Base-by-base conservation (phyloP, 805 yeast species). In the Starmerella vitae region DNA sequence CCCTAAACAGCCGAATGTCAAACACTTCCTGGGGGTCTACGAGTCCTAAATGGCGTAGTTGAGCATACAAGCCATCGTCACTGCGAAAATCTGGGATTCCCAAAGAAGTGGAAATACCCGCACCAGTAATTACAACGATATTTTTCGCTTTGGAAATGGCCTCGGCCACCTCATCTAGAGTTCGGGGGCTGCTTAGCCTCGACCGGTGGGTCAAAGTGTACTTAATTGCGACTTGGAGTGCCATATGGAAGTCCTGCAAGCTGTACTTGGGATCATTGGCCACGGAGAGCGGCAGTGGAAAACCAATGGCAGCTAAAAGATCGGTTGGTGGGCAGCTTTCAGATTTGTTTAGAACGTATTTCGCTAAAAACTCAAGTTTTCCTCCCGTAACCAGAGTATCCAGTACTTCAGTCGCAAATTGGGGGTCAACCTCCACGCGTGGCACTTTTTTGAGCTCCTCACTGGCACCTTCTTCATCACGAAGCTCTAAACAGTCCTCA, bases 11-110 rank as follows among this genome's bases (percentile, higher is more conserved):
- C 19, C 66, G 66, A 33, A 80, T 61, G 52, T 82, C 83, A 57
- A 85, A 85, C 31, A 84, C 94, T 50, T 82, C 88, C 55, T 85
- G 95, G 0, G 96, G 95, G 51, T 85, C 95, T 36, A 69, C 71
- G 25, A 85, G 60, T 0, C 91, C 86, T 39, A 82, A 58, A 50
- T 71, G 69, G 37, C 68, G 67, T 49, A 86, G 68, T 51, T 70
- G 71, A 1, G 82, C 67, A 58, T 85, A 85, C 39, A 85, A 70
- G 35, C 96, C 96, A 47, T 76, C 68, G n/a, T 82, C 74, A 0
- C 94, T 83, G 55, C 96, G 69, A 61, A 85, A 84, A 60, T 84
- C 95, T 0, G 95, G 95, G 39, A 84, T 85, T 6, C 95, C 95
- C 38, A 84, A 61, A 1, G 84, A 74, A 3, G 95, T 84, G 26